Evolutionary conservation across 495 filamentous ascomycete genomes (phyloP).

Genomic region (Cercophora scortea): DNA sequence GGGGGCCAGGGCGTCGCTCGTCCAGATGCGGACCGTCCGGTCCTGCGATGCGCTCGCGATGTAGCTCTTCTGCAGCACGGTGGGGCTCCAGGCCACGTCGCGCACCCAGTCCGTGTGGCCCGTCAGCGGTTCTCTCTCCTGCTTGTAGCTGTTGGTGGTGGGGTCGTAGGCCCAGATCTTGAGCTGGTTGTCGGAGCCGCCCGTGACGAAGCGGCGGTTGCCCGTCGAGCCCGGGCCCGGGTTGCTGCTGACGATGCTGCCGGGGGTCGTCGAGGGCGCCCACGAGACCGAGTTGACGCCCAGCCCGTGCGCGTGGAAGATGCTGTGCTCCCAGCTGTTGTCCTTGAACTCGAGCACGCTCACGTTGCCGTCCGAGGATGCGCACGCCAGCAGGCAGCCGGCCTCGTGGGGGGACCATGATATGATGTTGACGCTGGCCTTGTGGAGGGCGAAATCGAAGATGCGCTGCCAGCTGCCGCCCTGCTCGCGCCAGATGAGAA

Average conservation of each 20-base stretch:
- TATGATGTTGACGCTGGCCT: conserved; percentile 91
- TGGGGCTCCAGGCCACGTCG: conserved; percentile 94
- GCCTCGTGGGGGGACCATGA: conserved; percentile 95
- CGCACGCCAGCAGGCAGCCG: conserved; percentile 90
- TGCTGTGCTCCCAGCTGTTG: conserved; percentile 75
- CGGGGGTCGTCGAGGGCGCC: conserved; percentile 77
- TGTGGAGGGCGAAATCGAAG: conserved; percentile 85
- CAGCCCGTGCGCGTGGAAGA: conserved; percentile 84
- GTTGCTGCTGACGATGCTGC: conserved; percentile 66
- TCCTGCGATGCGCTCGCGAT: conserved; percentile 94
- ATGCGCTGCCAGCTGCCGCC: conserved; percentile 66
- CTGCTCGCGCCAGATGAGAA: conserved; percentile 96
- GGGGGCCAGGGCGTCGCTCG: conserved; percentile 51
- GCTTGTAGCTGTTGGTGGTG: conserved; percentile 41
- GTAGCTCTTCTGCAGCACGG: conserved; percentile 87
- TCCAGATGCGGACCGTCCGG: conserved; percentile 97
- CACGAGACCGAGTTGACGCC: conserved; percentile 94
- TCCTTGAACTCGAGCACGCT: conserved; percentile 94
- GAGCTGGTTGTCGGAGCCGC: conserved; percentile 84
- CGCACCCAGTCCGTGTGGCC: conserved; percentile 97
- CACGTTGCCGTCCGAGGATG: conserved; percentile 86
- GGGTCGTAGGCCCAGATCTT: conserved; percentile 72
- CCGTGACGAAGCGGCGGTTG: conserved; percentile 77
- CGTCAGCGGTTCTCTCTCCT: conserved; percentile 46
- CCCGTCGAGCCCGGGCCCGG: conserved; percentile 50